Base-by-base conservation (phyloP, 768 basidiomycete genomes). In the Suillus subaureus region DNA sequence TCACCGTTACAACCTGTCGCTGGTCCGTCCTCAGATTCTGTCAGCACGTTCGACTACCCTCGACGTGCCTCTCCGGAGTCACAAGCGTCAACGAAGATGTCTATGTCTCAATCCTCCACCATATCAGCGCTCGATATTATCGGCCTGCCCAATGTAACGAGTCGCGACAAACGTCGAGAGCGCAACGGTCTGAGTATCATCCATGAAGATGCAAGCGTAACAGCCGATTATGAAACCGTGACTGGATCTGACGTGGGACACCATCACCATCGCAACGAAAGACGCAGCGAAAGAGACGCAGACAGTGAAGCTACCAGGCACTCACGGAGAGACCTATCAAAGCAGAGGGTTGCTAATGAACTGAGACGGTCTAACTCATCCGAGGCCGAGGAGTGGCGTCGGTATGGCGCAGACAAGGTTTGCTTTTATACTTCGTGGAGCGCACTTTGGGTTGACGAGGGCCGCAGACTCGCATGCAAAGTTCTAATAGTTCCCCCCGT, bases 81-180 rank as follows among this genome's bases (percentile, higher is more conserved):
- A 9, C 42, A 73, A 43, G 64, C 76, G 21, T 77, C 75, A 40
- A 70, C 69, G 33, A 70, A 72, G 63, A 63, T 63, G 37, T 64
- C 64, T 12, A 73, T 75, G 45, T 75, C 75, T 2, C 69, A 66
- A 8, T 28, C 75, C 15, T 77, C 75, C 15, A 73, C 56, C 6
- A 77, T 77, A n/a, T 77, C 77, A 23, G 75, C 77, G 42, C 75
- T 77, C 11, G 75, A 77, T 18, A 69, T 77, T 31, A 71, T 77
- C 16, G 74, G 77, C 26, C 47, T 77, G 21, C 75, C 75, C 6
- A 26, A 61, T 6, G n/a, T 33, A 31, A 33, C 58, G 6, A 62
- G 43, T 9, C 16, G 62, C 40, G 40, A 64, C 18, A 71, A 62
- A 33, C 69, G 69, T 9, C 68, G 76, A 28, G 74, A 72, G 26